A percentile compares a stretch with the other conserved stretches of the same genome.
phyloP scores from a whole-genome alignment of 2,329 filamentous ascomycete species.

The Aspergillus candidus region DNA sequence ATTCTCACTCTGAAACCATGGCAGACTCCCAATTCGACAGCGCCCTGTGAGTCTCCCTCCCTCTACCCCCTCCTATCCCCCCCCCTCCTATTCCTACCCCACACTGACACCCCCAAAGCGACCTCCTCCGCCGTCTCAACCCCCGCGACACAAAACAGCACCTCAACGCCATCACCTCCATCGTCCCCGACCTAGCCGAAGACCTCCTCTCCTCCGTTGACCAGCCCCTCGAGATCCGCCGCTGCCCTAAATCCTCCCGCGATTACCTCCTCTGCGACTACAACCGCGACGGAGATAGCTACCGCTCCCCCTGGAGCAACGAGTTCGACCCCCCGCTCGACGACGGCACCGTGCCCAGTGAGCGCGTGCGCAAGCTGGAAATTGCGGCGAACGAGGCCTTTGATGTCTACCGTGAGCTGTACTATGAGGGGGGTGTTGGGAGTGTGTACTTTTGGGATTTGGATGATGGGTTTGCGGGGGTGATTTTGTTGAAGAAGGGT shows the following conservation, averaged over 20 bases:
- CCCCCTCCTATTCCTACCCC: background rate
- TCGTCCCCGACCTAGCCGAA: slow-evolving; percentile 89
- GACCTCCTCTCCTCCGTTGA: slow-evolving; percentile 97
- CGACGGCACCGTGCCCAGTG: slow-evolving; percentile 81
- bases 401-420: slow-evolving; percentile 89
- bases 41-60: slow-evolving; percentile 39
- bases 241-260: slow-evolving; percentile 80
- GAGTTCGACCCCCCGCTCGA: slow-evolving; percentile 90
- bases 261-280: slow-evolving; percentile 99
- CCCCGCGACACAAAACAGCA: slow-evolving; percentile 86
- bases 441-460: slow-evolving; percentile 98
- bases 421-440: slow-evolving; percentile 88
- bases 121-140: slow-evolving; percentile 95
- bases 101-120: slow-evolving; percentile 50
- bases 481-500: slow-evolving; percentile 94
- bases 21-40: slow-evolving; percentile 47
- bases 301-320: slow-evolving; percentile 98
- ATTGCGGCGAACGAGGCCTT: slow-evolving; percentile 91
- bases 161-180: slow-evolving; percentile 78
- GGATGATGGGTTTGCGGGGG: slow-evolving; percentile 95
- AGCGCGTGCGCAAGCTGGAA: slow-evolving; percentile 89
- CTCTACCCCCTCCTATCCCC: background rate
- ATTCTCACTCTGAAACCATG: slow-evolving; percentile 23
- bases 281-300: slow-evolving; percentile 97
- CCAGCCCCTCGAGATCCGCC: slow-evolving; percentile 80